Percentiles rank a stretch among this genome's conserved stretches.
These are phyloP conservation scores for Ustilaginoidea virens DNA, from an alignment of 2,329 filamentous ascomycete species.

Conservation along the genomic window DNA sequence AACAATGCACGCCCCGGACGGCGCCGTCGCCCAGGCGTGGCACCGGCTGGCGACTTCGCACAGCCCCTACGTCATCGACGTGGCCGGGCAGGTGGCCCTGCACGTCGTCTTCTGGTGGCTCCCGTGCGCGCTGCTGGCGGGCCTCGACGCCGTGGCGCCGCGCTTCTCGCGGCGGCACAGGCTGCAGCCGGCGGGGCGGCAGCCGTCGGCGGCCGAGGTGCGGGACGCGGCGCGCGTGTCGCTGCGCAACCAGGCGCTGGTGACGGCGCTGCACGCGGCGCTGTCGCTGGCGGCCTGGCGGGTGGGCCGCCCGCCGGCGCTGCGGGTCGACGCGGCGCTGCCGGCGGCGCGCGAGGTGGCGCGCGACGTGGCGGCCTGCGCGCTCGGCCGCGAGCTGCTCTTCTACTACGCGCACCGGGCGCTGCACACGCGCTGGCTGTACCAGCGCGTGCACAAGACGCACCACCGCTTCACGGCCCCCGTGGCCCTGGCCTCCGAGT, in stretches of 20 bases:
- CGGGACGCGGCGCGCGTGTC: constrained; percentile 26
- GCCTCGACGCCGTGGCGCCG: constrained; percentile 27
- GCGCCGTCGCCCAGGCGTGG: constrained; percentile 7
- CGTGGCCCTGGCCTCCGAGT: constrained; percentile 38
- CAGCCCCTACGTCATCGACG: constrained; percentile 20
- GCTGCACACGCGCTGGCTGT: constrained; percentile 32
- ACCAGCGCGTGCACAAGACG: constrained; percentile 35
- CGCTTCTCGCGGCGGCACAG: constrained; percentile 34
- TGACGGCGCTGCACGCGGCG: constrained; percentile 16
- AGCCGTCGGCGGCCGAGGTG: constrained; percentile 30
- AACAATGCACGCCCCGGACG: not conserved
- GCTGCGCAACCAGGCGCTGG: constrained; percentile 29
- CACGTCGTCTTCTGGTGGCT: constrained; percentile 32
- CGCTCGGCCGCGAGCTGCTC: constrained; percentile 29
- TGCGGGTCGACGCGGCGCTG: constrained; percentile 21
- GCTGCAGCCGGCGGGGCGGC: constrained; percentile 34
- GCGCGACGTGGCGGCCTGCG: constrained; percentile 24
- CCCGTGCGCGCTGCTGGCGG: constrained; percentile 24
- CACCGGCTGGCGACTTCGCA: constrained; percentile 10
- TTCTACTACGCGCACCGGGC: constrained; percentile 43
- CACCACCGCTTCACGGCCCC: constrained; percentile 42
- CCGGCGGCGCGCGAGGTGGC: constrained; percentile 21
- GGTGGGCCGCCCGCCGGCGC: constrained; percentile 13
- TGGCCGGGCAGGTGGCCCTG: constrained; percentile 22
- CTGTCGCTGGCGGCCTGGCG: constrained; percentile 8